Percentiles rank a stretch among this genome's conserved stretches.
These are phyloP conservation scores for Nakazawaea ambrosiae DNA, from an alignment of 805 yeast genomes.

Conservation along the genomic window DNA sequence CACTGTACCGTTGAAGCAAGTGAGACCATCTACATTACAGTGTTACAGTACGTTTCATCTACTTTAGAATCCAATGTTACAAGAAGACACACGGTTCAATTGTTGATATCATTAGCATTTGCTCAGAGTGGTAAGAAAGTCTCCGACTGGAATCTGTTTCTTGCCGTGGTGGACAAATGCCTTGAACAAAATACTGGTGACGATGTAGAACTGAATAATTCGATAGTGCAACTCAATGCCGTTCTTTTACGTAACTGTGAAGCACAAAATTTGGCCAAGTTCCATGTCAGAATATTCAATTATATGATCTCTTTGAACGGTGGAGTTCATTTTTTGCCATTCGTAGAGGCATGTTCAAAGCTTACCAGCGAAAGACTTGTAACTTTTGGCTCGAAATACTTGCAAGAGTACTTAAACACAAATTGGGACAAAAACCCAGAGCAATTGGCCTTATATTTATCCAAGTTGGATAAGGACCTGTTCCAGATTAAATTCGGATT, in stretches of 20 bases:
- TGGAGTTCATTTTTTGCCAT: conserved; percentile 34
- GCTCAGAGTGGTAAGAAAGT: conserved; percentile 69
- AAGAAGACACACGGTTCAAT: conserved; percentile 27
- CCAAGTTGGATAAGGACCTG: conserved; percentile 24
- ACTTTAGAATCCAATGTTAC: neutral
- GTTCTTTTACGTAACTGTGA: conserved; percentile 51
- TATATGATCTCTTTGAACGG: conserved; percentile 27
- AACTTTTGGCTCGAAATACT: conserved; percentile 34
- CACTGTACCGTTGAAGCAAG: conserved; percentile 48
- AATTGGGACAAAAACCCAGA: conserved; percentile 30
- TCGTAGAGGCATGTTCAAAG: conserved; percentile 38
- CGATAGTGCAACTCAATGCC: conserved; percentile 38
- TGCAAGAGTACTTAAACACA: conserved; percentile 41
- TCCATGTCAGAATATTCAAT: conserved; percentile 36
- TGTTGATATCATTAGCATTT: conserved; percentile 44
- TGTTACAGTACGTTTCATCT: conserved; percentile 12
- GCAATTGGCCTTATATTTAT: conserved; percentile 36
- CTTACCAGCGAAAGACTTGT: conserved; percentile 37
- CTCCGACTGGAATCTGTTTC: conserved; percentile 37
- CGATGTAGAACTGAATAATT: conserved; percentile 15
- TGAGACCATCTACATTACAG: conserved; percentile 31
- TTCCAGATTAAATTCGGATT: conserved; percentile 12
- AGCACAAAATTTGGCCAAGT: conserved; percentile 36
- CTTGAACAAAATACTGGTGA: conserved; percentile 3
- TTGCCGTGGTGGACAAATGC: conserved; percentile 14